phyloP scores from a whole-genome alignment of 768 basidiomycete genomes.

The Leccinum truebloodii region DNA sequence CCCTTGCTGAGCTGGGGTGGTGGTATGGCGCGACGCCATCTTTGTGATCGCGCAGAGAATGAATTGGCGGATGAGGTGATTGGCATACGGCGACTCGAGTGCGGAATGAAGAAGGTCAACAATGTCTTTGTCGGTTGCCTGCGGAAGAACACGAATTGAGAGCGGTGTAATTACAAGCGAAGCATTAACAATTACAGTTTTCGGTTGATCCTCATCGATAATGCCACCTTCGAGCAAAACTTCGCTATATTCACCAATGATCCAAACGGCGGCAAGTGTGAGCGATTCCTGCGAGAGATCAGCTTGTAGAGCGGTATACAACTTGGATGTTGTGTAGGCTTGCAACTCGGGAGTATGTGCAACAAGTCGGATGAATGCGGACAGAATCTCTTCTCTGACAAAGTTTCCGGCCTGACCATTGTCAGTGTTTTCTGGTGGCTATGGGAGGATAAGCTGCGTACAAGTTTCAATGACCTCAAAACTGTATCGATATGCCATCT shows the following conservation, averaged over 20 bases:
- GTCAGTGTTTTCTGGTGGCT: background rate
- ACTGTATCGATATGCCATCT: slow-evolving; percentile 99
- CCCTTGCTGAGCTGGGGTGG: slow-evolving; percentile 66
- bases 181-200: slow-evolving; percentile 47
- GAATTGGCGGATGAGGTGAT: slow-evolving; percentile 89
- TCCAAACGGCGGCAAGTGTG: slow-evolving; percentile 91
- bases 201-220: slow-evolving; percentile 72
- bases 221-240: slow-evolving; percentile 83
- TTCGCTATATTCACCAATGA: slow-evolving; percentile 96
- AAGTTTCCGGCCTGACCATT: slow-evolving; percentile 87
- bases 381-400: slow-evolving; percentile 93
- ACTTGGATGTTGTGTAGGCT: slow-evolving; percentile 88
- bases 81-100: slow-evolving; percentile 92
- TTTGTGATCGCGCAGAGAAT: slow-evolving; percentile 89
- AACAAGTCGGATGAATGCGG: slow-evolving; percentile 93
- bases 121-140: slow-evolving; percentile 82
- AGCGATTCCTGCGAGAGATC: slow-evolving; percentile 98
- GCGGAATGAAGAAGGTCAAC: slow-evolving; percentile 84
- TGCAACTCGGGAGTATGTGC: slow-evolving; percentile 97
- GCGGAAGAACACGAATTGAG: background rate
- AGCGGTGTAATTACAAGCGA: background rate
- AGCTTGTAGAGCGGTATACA: slow-evolving; percentile 82
- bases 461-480: slow-evolving; percentile 86
- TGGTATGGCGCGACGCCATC: slow-evolving; percentile 78
- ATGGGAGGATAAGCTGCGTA: slow-evolving; percentile 39